Base-by-base conservation (phyloP, 2,329 filamentous ascomycete genomes). In the Ceratocystis papillata region DNA sequence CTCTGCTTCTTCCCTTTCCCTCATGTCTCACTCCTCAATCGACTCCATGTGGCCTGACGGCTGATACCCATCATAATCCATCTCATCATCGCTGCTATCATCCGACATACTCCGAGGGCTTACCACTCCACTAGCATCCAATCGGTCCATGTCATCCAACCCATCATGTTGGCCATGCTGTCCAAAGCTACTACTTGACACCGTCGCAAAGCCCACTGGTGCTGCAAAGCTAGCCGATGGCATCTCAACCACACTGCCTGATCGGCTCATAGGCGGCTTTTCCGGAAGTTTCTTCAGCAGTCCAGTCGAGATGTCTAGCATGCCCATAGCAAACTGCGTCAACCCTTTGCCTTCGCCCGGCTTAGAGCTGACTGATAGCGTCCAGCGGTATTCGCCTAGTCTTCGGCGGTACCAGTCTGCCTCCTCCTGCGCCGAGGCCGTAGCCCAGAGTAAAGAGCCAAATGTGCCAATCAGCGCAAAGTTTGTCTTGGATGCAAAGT, bases 391-490 rank as follows among this genome's bases (percentile, higher is more conserved):
- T 76, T 99, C 93, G 68, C 86, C 87, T 25, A 97, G 77, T 0
- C 93, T 81, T 12, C 89, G 83, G 46, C 89, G 85, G 76, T 97
- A 99, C 81, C 96, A 97, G 41, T 94, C 90, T 0, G 89, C 90
- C 75, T 97, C 93, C 73, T 96, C 91, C 62, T 85, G 82, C 0
- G 89, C 90, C 0, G 90, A 90, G 0, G 89, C 89, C 0, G 92
- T 96, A 8, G 92, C 90, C 84, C 90, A 93, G 2, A 97, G 82
- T 10, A 97, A 79, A 15, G 89, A 89, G 2, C 92, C 93, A 74
- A 97, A 97, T 0, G 92, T 96, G 65, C 91, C 92, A 72, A 97
- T 96, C 10, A 97, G 81, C 0, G 93, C 92, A 76, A 97, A 96
- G 76, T 96, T 96, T 46, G 88, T 89, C 72, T 90, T 89, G 50